Evolutionary conservation across 75 land plant genomes (phyloP), one percentile per base, ranked within the genome.

Genomic region (Cupressus sempervirens): DNA sequence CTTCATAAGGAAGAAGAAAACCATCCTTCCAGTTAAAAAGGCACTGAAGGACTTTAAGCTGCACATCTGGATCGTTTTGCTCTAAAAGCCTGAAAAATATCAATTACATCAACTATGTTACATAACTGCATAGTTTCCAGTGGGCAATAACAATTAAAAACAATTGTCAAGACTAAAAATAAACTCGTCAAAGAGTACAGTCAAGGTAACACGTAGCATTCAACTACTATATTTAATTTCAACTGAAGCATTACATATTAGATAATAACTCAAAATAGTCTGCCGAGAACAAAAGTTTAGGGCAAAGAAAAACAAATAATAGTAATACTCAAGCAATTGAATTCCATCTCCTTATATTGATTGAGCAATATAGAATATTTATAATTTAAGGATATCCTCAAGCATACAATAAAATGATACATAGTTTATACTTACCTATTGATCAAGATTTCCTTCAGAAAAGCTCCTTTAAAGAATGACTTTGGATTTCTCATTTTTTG

Each of bases 51-150:
- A 91, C 95, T 84, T 92, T 90, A 84, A 90, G 65, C 87, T 98
- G 99, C 75, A 96, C 86, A 82, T 92, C 94, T 76, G 99, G 88
- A 90, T 98, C 99, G 84, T 84, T 90, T 43, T 93, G 95, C 91
- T 94, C 94, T 53, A 98, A 90, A 89, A 95, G 91, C 92, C 99
- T 98, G 87, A 80, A 83, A 62, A 82, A 86, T 30, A 9, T 79
- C 8, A 29, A 11, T 79, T 29, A 29, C 14, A 79, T 1, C 29
- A 79, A 15, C 7, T 13, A 72, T 79, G 81, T 79, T 43, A 79
- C 48, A 45, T 79, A 43, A 26, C 29, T 8, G 10, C 45, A 23
- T 38, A 79, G 13, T 45, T 10, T 26, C 16, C 23, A 79, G 45
- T 4, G 2, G 48, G 23, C 46, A n/a, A 43, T 30, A 79, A 26